phyloP scores from a whole-genome alignment of 2,329 filamentous ascomycete genomes.

The Conoideocrella luteorostrata region DNA sequence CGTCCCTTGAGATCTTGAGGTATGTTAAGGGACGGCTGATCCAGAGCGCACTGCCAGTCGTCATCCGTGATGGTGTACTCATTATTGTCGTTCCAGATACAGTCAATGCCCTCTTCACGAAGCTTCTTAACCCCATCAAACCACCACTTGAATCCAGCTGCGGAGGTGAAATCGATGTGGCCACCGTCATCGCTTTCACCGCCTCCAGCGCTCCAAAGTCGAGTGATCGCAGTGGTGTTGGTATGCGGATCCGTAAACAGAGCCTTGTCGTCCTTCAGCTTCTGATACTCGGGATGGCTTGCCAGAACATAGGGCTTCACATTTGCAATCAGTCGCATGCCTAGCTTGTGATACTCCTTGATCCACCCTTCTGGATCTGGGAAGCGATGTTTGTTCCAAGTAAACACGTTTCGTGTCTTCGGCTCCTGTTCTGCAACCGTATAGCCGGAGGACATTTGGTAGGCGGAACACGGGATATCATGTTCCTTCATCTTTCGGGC shows the following conservation, averaged over 20 bases:
- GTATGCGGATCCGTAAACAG: slow-evolving; percentile 58
- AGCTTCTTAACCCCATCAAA: slow-evolving; percentile 59
- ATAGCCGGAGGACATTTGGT: slow-evolving; percentile 69
- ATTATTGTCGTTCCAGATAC: slow-evolving; percentile 76
- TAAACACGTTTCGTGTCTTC: slow-evolving; percentile 38
- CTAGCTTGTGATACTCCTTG: slow-evolving; percentile 52
- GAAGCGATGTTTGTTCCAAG: slow-evolving; percentile 66
- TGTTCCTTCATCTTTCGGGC: slow-evolving; percentile 54
- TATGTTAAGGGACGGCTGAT: slow-evolving; percentile 29
- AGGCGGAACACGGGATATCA: slow-evolving; percentile 63
- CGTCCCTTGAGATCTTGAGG: slow-evolving; percentile 23
- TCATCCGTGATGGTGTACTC: slow-evolving; percentile 65
- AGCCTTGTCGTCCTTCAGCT: slow-evolving; percentile 50
- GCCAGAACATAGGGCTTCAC: slow-evolving; percentile 66
- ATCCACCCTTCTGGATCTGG: slow-evolving; percentile 61
- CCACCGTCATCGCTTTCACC: slow-evolving; percentile 64
- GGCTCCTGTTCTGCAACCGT: slow-evolving; percentile 61
- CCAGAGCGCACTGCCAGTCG: slow-evolving; percentile 56
- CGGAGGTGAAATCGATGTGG: slow-evolving; percentile 67
- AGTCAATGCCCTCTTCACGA: slow-evolving; percentile 59
- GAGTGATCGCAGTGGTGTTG: slow-evolving; percentile 46
- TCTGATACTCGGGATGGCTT: slow-evolving; percentile 60
- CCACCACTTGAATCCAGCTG: slow-evolving; percentile 65
- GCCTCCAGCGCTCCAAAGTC: slow-evolving; percentile 64
- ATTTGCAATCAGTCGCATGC: slow-evolving; percentile 63